A percentile compares a stretch with the other conserved stretches of the same genome.
phyloP scores from a whole-genome alignment of 1,284 basidiomycete genomes.

The Puccinia hordei region DNA sequence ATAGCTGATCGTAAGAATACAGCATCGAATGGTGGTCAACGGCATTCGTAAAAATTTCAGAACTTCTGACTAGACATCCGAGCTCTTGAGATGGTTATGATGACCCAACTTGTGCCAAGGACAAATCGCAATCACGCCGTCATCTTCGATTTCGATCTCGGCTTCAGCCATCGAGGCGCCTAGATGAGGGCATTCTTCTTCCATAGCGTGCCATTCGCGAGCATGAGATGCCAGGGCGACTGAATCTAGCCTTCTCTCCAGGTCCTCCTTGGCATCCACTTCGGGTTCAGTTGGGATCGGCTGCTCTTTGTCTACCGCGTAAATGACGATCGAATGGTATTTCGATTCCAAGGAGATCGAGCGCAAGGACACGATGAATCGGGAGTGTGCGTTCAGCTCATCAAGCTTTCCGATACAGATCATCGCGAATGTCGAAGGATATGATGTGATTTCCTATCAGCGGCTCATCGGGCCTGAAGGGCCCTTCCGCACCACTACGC shows the following conservation, averaged over 20 bases:
- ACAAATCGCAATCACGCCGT: conserved; percentile 55
- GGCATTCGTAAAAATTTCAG: not conserved
- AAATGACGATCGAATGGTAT: conserved; percentile 46
- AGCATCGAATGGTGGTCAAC: conserved; percentile 52
- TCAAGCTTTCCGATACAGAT: conserved; percentile 28
- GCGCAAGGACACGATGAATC: conserved; percentile 35
- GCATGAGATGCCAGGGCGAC: not conserved
- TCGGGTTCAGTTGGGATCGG: not conserved
- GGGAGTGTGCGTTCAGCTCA: conserved; percentile 28
- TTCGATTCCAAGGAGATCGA: conserved; percentile 37
- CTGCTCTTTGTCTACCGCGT: conserved; percentile 14
- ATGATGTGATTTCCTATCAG: too few species aligned
- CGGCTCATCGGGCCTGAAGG: too few species aligned
- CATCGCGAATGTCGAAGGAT: conserved; percentile 21
- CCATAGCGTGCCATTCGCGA: conserved; percentile 54
- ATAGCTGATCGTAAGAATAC: conserved; percentile 54
- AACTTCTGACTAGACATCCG: not conserved
- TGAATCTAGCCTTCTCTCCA: not conserved
- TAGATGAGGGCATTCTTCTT: conserved; percentile 58
- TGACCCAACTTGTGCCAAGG: conserved; percentile 57
- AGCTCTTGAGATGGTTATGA: not conserved
- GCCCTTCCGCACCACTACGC: too few species aligned
- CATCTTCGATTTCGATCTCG: conserved; percentile 54
- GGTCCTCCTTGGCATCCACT: not conserved
- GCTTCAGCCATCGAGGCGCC: conserved; percentile 58